Evolutionary conservation across 306 rosid species (phyloP), one percentile per base, ranked within the genome.

Genomic region (Ochetophila trinervis): DNA sequence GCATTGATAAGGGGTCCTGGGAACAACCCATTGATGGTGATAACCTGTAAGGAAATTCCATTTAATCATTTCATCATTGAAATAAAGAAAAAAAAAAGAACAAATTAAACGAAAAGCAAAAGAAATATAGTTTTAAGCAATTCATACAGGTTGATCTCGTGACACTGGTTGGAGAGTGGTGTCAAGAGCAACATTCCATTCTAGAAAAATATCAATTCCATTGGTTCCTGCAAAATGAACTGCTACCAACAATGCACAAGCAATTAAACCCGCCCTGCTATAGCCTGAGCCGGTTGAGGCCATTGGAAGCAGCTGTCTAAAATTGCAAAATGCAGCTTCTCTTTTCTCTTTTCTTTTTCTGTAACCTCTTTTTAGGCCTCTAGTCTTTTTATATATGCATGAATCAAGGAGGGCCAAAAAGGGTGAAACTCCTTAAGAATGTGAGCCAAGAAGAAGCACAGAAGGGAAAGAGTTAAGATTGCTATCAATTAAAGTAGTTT

Each of bases 1-100:
- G 87, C 64, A 32, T 91, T 88, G 72, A 91, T 82, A 57, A 85
- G 85, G 27, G 96, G 98, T 62, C 96, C 92, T 6, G 95, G 98
- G 71, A 91, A 88, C 84, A 74, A 40, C 60, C 90, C 92, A 77
- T 91, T 87, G 68, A 91, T 88, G 23, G 90, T 66, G 60, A 91
- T 82, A 40, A 91, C 95, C 92, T 88, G 79, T 21, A 66, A 17
- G 23, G 42, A 40, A 2, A 60, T 57, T 21, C 18, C 24, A 62
- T 5, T 16, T 12, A 20, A 15, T 20, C 23, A 24, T 30, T 15
- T 18, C 51, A 50, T 2, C 14, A 70, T 14, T 0, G 40, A 21
- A 50, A n/a, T n/a, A n/a, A n/a, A 34, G 24, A 51, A 22, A 24
- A 20, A 57, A 15, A 45, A 37, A 35, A 65, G 45, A 30, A 23